Evolutionary conservation across 345 rosid genomes (phyloP).

Genomic region (Noccaea bulbosa): DNA sequence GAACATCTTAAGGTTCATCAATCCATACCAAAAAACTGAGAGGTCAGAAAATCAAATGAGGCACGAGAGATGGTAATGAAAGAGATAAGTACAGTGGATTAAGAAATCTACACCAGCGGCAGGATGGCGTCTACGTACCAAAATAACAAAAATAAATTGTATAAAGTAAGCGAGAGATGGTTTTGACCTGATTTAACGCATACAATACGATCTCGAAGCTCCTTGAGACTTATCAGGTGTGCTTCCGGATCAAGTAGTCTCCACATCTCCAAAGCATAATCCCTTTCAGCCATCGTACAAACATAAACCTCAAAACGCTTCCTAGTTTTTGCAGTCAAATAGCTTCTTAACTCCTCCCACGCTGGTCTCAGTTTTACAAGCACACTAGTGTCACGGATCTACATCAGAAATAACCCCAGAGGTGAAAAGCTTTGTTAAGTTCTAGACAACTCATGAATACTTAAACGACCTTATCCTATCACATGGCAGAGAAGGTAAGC

Average conservation of each 20-base stretch:
- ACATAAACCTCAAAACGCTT: constrained; percentile 99
- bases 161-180: constrained; percentile 31
- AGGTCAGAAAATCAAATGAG: constrained; percentile 21
- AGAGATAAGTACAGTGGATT: background rate
- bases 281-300: constrained; percentile 99
- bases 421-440: background rate
- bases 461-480: constrained; percentile 13
- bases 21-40: constrained; percentile 22
- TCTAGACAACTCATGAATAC: constrained; percentile 7
- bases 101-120: constrained; percentile 18
- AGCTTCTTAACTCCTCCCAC: constrained; percentile 95
- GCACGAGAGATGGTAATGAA: constrained; percentile 23
- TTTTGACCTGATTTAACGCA: constrained; percentile 91
- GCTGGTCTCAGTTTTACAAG: constrained; percentile 98
- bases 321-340: constrained; percentile 90
- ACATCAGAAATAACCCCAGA: constrained; percentile 37
- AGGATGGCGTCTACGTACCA: background rate
- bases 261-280: constrained; percentile 99
- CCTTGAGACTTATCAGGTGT: constrained; percentile 70
- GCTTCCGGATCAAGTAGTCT: constrained; percentile 97
- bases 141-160: constrained; percentile 1
- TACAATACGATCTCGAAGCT: constrained; percentile 79
- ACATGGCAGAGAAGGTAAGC: constrained; percentile 1
- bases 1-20: constrained; percentile 10
- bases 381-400: constrained; percentile 99